Evolutionary conservation across 352 stramenopile species (phyloP).

Genomic region (Phytophthora tentaculata): DNA sequence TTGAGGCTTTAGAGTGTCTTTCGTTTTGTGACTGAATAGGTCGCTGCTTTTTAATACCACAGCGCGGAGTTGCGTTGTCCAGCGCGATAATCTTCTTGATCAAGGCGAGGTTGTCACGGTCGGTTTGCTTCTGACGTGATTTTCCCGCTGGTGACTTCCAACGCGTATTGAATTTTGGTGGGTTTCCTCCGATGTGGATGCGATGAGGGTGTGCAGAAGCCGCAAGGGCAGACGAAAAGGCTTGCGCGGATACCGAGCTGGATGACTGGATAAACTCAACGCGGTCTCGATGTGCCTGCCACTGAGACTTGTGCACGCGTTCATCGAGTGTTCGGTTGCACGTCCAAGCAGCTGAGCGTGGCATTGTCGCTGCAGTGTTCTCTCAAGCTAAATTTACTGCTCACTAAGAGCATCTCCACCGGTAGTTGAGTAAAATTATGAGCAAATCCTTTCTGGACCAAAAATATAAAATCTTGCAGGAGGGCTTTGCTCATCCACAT

Average conservation of each 20-base stretch:
- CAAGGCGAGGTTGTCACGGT: slow-evolving; percentile 61
- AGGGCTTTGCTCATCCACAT: no score
- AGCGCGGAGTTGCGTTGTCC: slow-evolving; percentile 31
- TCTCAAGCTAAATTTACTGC: slow-evolving; percentile 2
- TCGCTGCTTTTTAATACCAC: slow-evolving; percentile 22
- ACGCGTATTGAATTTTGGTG: slow-evolving; percentile 26
- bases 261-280: slow-evolving; percentile 55
- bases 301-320: slow-evolving; percentile 44
- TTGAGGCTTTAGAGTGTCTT: not conserved
- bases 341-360: slow-evolving; percentile 45
- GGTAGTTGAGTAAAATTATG: no score
- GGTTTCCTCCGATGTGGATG: slow-evolving; percentile 25
- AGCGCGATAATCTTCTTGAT: slow-evolving; percentile 68
- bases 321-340: slow-evolving; percentile 56
- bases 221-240: slow-evolving; percentile 34
- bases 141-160: slow-evolving; percentile 58
- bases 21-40: not conserved
- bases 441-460: no score
- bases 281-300: slow-evolving; percentile 49
- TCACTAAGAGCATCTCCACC: no score
- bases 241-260: slow-evolving; percentile 28
- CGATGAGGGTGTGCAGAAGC: slow-evolving; percentile 31
- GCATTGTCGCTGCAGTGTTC: slow-evolving; percentile 15
- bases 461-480: no score
- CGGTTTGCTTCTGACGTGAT: slow-evolving; percentile 57